Evolutionary conservation across 345 rosid species (phyloP), one percentile per base, ranked within the genome.

Genomic region (Leavenworthia alabamica): DNA sequence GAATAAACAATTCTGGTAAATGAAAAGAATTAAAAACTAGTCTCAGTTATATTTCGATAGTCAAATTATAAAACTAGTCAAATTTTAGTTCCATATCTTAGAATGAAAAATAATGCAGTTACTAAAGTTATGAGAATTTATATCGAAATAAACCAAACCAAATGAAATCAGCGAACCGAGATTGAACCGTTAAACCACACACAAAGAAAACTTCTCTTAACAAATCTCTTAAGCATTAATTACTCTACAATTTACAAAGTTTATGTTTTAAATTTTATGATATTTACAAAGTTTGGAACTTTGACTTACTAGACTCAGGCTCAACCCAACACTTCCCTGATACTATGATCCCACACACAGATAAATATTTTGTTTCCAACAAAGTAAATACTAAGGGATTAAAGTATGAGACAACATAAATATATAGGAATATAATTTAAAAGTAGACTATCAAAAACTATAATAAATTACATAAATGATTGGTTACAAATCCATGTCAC

Each of bases 1-100:
- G 0, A 47, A 13, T 20, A 4, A 14, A 28, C 35, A 11, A 1
- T 20, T 57, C 48, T 67, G 50, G 44, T 6, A 57, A 19, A 17
- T 60, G 19, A 19, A 2, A 2, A 13, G 51, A 46, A 3, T 62
- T 3, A 33, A 2, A 10, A 33, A 33, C 13, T 39, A 36, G 51
- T 53, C 12, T 37, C 43, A 62, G 19, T 9, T 40, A 33, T 41
- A 57, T 50, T 44, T 61, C 19, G 13, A 69, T 0, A 52, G 56
- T 69, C 66, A 53, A 54, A 54, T 3, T 15, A 6, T 12, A 6
- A 11, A 14, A 24, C 43, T 62, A 37, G 63, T 3, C 68, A 28
- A 35, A 59, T 8, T 2, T 37, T 37, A 7, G 13, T 37, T 16
- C 33, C 23, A 44, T 12, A 13, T 62, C 35, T 6, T 20, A 19